A percentile compares a stretch with the other conserved stretches of the same genome.
Conservation (phyloP, 768 basidiomycete genomes). For the Strobilomyces dryophilus region DNA sequence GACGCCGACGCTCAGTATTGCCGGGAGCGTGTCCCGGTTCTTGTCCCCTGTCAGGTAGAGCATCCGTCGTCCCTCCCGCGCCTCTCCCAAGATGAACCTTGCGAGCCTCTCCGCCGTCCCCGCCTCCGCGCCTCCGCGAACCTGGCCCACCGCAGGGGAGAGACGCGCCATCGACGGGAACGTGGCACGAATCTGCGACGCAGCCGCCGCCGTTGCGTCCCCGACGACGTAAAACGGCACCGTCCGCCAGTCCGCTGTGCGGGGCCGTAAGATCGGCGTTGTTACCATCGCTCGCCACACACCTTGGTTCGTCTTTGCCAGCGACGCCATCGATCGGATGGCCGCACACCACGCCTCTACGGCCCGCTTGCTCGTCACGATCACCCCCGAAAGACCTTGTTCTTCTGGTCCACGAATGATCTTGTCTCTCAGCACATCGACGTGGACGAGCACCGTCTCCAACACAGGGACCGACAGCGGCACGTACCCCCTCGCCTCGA, state of each 20-base stretch:
- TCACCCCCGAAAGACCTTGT: constrained; percentile 48
- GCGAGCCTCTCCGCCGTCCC: constrained; percentile 72
- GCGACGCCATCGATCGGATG: constrained; percentile 15
- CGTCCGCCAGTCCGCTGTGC: constrained; percentile 47
- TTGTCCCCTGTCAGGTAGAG: constrained; percentile 88
- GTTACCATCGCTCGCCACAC: neutral
- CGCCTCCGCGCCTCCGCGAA: constrained; percentile 45
- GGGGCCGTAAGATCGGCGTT: neutral
- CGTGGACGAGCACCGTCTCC: constrained; percentile 57
- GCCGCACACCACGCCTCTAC: constrained; percentile 66
- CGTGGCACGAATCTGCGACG: constrained; percentile 30
- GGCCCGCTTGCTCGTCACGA: constrained; percentile 76
- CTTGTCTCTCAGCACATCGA: constrained; percentile 39
- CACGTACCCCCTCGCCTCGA: constrained; percentile 45
- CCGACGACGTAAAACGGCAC: constrained; percentile 82
- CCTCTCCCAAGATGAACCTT: constrained; percentile 50
- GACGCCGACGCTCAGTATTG: constrained; percentile 44
- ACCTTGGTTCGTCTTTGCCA: constrained; percentile 9
- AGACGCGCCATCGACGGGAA: constrained; percentile 36
- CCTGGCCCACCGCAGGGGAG: constrained; percentile 23
- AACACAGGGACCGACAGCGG: constrained; percentile 67
- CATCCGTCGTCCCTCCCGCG: constrained; percentile 28
- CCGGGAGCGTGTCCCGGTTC: constrained; percentile 64
- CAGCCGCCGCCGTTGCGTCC: constrained; percentile 49
- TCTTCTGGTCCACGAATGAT: constrained; percentile 36